Percentiles rank a stretch among this genome's conserved stretches.
phyloP scores from a whole-genome alignment of 495 filamentous ascomycete species.

The Aspergillus nidulans region DNA sequence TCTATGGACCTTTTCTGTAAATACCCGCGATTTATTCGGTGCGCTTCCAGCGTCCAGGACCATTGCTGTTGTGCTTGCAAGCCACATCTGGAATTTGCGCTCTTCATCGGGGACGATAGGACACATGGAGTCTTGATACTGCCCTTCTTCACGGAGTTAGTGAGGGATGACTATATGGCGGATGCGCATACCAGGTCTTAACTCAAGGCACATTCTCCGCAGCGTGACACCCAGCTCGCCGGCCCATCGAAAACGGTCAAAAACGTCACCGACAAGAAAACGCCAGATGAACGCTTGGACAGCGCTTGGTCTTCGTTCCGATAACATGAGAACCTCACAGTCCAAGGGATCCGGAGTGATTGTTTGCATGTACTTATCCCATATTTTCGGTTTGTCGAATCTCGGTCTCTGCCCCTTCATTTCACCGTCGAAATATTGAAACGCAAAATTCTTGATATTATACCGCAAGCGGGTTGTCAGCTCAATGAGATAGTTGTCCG shows the following conservation, averaged over 20 bases:
- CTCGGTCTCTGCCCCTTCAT: neutral
- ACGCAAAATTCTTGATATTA: constrained; percentile 2
- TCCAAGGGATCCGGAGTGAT: neutral
- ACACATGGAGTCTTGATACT: neutral
- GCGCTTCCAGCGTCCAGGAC: neutral
- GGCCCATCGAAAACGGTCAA: constrained; percentile 4
- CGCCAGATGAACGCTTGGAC: constrained; percentile 4
- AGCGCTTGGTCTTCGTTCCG: neutral
- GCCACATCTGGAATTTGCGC: constrained; percentile 2
- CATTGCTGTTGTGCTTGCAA: neutral
- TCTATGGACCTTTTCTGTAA: neutral
- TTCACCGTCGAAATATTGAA: constrained; percentile 5
- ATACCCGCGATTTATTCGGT: neutral
- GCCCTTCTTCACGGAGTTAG: neutral
- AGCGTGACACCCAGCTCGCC: neutral
- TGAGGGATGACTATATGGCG: too few species aligned
- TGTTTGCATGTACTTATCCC: neutral
- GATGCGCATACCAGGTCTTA: neutral
- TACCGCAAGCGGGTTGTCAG: constrained; percentile 2
- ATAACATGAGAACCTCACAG: neutral
- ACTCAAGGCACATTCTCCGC: neutral
- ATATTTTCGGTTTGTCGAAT: neutral
- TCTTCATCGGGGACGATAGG: neutral
- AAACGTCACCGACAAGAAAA: neutral
- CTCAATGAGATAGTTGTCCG: constrained; percentile 9